Evolutionary conservation across 2,329 filamentous ascomycete genomes (phyloP), one percentile per base, ranked within the genome.

Genomic region (Coniochaeta sp.): DNA sequence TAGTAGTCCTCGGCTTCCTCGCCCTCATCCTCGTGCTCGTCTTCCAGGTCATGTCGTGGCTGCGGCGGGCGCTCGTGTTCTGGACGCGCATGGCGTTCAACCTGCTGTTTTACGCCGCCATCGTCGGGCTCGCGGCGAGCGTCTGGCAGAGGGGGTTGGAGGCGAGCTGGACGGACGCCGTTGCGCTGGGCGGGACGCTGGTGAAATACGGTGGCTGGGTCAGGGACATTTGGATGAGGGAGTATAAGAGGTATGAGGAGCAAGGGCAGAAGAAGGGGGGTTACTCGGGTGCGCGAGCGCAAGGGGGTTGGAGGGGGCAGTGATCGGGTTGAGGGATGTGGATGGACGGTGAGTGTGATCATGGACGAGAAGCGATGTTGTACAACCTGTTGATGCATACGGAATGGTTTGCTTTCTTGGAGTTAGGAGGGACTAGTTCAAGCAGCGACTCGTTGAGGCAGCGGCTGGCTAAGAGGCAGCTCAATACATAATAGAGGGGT

Each of bases 1-100:
- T 73, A 18, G 68, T 74, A 13, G 62, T 73, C 7, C 62, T 74
- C 12, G 65, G 76, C 51, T 67, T 77, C 46, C 72, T 78, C 9
- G 68, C 86, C 49, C 71, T 74, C 13, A 61, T 84, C 8, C 71
- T 88, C 4, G 68, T 85, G 42, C 58, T 83, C 27, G 69, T 83
- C 51, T 67, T 92, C 49, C 74, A 90, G 63, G 65, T 91, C 52
- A 73, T 94, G 38, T 70, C 85, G 56, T 86, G 87, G 71, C 72
- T 90, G 16, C 82, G 84, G 55, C 80, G 89, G 54, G 71, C 89
- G 18, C 75, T 95, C 53, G 72, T 90, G 63, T 95, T 85, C 72
- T 90, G 89, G 82, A 80, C 90, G 50, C 73, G 79, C n/a, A 63
- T 95, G 51, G 75, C 76, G 10, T 66, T 89, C 56, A 71, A 78